phyloP scores from a whole-genome alignment of 1,284 basidiomycete species.

The Puccinia novopanici region DNA sequence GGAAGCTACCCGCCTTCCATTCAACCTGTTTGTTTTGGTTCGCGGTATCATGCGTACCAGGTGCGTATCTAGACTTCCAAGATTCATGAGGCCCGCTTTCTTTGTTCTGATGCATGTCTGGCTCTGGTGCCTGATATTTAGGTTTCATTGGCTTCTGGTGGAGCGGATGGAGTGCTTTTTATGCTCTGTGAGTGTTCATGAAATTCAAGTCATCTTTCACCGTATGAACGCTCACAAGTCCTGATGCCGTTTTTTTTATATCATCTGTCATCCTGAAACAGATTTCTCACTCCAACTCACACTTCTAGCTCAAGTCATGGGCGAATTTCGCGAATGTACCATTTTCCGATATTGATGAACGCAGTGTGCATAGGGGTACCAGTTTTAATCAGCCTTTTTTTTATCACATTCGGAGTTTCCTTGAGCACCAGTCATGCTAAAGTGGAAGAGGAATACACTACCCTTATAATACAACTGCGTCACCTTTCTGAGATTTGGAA shows the following conservation, averaged over 20 bases:
- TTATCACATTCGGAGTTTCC: not conserved
- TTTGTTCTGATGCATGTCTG: not conserved
- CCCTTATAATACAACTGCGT: not conserved
- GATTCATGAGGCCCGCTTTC: too few relatives aligned
- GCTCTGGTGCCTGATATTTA: not conserved
- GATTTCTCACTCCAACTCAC: slow-evolving; percentile 8
- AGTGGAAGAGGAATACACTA: not conserved
- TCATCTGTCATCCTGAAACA: not conserved
- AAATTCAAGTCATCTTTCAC: not conserved
- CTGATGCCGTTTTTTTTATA: not conserved
- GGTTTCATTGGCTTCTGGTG: slow-evolving; percentile 28
- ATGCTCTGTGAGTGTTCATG: not conserved
- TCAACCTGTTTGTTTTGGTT: slow-evolving; percentile 13
- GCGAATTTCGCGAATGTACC: not conserved
- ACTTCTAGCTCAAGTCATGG: not conserved
- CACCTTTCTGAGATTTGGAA: not conserved
- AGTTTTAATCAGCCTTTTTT: slow-evolving; percentile 1
- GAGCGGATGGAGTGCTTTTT: slow-evolving; percentile 24
- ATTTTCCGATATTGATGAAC: slow-evolving; percentile 5
- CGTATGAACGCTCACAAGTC: not conserved
- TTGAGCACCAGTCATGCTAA: not conserved
- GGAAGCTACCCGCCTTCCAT: not conserved
- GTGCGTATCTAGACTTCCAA: not conserved
- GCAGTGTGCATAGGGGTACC: slow-evolving; percentile 7
- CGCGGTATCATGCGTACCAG: not conserved